Percentiles rank a stretch among this genome's conserved stretches.
phyloP scores from a whole-genome alignment of 352 stramenopile species.

The Achlya hypogyna region DNA sequence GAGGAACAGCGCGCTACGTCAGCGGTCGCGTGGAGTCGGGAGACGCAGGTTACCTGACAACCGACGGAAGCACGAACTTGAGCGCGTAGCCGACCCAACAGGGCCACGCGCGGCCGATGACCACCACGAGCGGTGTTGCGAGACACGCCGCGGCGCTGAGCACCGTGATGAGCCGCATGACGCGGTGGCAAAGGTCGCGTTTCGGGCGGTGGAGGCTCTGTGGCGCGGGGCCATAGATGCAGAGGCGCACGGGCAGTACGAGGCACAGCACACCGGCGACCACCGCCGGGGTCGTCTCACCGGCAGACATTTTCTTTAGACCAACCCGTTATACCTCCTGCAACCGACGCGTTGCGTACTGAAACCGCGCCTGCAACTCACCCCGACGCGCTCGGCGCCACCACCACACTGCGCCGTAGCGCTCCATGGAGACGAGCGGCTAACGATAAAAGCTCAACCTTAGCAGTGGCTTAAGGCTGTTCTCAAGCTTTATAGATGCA shows the following conservation, averaged over 20 bases:
- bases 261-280: background rate
- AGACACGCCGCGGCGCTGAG: background rate
- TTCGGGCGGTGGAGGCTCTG: background rate
- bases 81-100: background rate
- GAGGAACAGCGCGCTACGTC: background rate
- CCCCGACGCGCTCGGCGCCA: too few relatives aligned
- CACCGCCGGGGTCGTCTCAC: background rate
- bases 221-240: background rate
- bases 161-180: background rate
- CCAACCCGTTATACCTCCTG: too few relatives aligned
- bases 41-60: background rate
- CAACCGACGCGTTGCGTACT: too few relatives aligned
- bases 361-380: too few relatives aligned
- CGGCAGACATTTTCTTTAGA: background rate
- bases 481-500: too few relatives aligned
- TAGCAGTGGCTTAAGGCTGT: too few relatives aligned
- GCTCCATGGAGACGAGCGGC: too few relatives aligned
- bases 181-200: too few relatives aligned
- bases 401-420: too few relatives aligned
- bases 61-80: background rate
- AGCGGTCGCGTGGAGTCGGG: too few relatives aligned
- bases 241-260: background rate
- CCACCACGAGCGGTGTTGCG: background rate
- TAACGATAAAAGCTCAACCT: too few relatives aligned
- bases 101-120: background rate